Percentiles rank a stretch among this genome's conserved stretches.
Evolutionary conservation across 257 asterid species (phyloP).

Genomic region (Primulina huaijiensis): DNA sequence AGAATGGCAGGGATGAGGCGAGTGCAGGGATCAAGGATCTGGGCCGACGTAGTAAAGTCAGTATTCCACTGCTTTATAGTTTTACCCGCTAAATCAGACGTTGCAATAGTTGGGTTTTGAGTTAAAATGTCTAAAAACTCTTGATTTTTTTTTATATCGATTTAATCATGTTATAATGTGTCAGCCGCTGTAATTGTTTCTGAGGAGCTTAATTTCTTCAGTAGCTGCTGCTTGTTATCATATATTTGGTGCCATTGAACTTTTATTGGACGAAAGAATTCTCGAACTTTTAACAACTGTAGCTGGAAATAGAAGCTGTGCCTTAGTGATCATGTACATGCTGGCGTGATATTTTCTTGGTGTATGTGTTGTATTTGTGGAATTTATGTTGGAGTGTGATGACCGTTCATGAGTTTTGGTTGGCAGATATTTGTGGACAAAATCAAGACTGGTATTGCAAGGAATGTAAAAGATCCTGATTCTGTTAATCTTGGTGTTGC

Average conservation of each 20-base stretch:
- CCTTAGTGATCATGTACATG: neutral
- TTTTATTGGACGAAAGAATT: neutral
- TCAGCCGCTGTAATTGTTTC: neutral
- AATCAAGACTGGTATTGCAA: constrained; percentile 46
- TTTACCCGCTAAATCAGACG: constrained; percentile 7
- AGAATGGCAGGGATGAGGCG: constrained; percentile 41
- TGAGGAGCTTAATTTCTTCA: neutral
- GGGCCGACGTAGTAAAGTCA: constrained; percentile 70
- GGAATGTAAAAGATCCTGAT: constrained; percentile 42
- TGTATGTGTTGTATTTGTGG: neutral
- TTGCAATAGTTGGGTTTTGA: constrained; percentile 3
- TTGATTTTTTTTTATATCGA: neutral
- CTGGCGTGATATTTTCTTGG: neutral
- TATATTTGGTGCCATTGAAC: neutral
- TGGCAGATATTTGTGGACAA: constrained; percentile 65
- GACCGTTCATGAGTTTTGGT: constrained; percentile 7
- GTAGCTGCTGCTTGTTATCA: no score
- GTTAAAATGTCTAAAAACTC: neutral
- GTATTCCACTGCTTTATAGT: constrained; percentile 25
- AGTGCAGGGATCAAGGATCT: constrained; percentile 43
- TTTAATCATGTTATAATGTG: neutral
- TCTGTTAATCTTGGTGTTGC: constrained; percentile 41
- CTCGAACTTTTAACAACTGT: neutral
- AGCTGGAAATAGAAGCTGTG: neutral
- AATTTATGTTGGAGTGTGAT: constrained; percentile 12